Base-by-base conservation (phyloP, 805 yeast species). In the Candida silvicultrix region DNA sequence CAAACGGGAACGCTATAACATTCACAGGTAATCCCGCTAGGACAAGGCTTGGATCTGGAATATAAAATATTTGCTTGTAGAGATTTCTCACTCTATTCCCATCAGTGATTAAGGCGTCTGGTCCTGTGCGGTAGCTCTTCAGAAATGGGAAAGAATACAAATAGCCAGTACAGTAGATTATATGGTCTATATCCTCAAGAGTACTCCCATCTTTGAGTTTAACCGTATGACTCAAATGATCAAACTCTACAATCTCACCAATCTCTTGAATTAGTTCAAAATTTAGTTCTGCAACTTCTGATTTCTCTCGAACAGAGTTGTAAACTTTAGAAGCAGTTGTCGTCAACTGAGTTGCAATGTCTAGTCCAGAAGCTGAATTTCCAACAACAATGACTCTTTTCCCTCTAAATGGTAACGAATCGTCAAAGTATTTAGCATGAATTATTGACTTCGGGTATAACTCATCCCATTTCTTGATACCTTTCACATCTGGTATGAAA, bases 81-180 rank as follows among this genome's bases (percentile, higher is more conserved):
- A 79, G 52, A 23, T 76, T 72, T 37, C 68, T 66, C 15, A 77
- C 67, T n/a, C 74, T 65, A n/a, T 52, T 54, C 1, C 80, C 80
- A 31, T 63, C 56, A 2, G 77, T 64, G 14, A 72, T 59, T 20
- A 72, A 46, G n/a, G 29, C 36, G 28, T 42, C 32, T n/a, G 15
- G 49, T 7, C 41, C 41, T 19, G 6, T 23, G 5, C 9, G 15
- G 12, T 39, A 39, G 4, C 16, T 10, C 46, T 73, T 69, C 46
- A 84, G 63, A 51, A 74, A 81, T 14, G 90, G 89, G 48, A 74
- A 67, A 41, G 75, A 71, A 55, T 79, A 78, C 34, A 75, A 67
- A 60, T 83, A 85, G 2, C 92, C 92, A 0, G 92, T 84, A 45
- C 85, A 83, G 57, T 78, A 81, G 11, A 84, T 63, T n/a, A 85